Evolutionary conservation across 106 monocot species (phyloP).

Genomic region (Platanthera guangdongensis): DNA sequence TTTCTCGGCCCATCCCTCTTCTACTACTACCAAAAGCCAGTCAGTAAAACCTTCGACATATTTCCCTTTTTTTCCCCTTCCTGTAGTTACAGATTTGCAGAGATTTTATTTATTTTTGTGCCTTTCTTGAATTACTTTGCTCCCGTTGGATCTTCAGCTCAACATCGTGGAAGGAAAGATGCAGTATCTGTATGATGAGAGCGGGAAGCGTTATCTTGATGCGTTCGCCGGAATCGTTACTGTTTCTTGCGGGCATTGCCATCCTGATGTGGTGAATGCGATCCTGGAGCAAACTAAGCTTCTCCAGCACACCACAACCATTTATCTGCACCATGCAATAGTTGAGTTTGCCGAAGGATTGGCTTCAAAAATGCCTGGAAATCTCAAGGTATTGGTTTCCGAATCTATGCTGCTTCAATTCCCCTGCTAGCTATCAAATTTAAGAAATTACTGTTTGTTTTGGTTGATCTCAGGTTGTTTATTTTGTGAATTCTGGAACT

Average conservation of each 20-base stretch:
- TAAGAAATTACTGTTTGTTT: not conserved
- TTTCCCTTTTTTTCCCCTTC: not conserved
- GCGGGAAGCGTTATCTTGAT: slow-evolving; percentile 85
- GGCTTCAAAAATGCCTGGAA: slow-evolving; percentile 96
- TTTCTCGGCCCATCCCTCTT: slow-evolving; percentile 87
- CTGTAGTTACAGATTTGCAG: not conserved
- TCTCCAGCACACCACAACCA: slow-evolving; percentile 90
- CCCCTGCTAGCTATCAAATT: not conserved
- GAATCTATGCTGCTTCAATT: not conserved
- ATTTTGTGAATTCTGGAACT: slow-evolving; percentile 99
- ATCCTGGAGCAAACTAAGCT: slow-evolving; percentile 75
- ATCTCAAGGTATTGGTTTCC: slow-evolving; percentile 49
- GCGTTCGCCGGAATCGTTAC: slow-evolving; percentile 95
- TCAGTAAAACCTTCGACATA: slow-evolving; percentile 7
- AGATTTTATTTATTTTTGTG: not conserved
- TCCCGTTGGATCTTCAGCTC: slow-evolving; percentile 29
- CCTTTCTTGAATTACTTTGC: not conserved
- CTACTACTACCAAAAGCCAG: slow-evolving; percentile 89
- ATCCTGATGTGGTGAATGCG: slow-evolving; percentile 83
- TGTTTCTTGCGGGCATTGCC: slow-evolving; percentile 94
- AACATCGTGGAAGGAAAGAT: slow-evolving; percentile 99
- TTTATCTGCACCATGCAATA: slow-evolving; percentile 91
- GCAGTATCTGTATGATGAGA: slow-evolving; percentile 94
- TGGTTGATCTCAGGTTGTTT: slow-evolving; percentile 66
- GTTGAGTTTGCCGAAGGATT: slow-evolving; percentile 91